A percentile compares a stretch with the other conserved stretches of the same genome.
phyloP scores from a whole-genome alignment of 2,329 filamentous ascomycete species.

The Fusarium proliferatum region DNA sequence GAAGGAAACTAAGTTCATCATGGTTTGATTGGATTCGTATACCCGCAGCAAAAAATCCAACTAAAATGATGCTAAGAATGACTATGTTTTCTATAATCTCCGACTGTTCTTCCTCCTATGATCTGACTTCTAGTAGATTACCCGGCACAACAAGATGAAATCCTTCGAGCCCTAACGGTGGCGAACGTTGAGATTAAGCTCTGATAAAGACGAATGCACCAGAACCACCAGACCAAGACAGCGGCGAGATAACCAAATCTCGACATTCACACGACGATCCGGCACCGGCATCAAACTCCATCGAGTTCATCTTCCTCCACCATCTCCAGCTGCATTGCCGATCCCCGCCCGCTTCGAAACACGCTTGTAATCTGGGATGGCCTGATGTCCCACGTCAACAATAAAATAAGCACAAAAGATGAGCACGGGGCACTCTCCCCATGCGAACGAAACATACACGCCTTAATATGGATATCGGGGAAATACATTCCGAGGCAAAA shows the following conservation, averaged over 20 bases:
- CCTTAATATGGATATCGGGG: slow-evolving; percentile 32
- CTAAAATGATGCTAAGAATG: neutral
- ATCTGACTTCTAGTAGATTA: neutral
- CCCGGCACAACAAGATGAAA: neutral
- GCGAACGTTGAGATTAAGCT: neutral
- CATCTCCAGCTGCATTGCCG: slow-evolving; percentile 25
- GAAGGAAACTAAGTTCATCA: too few relatives aligned
- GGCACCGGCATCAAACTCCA: slow-evolving; percentile 20
- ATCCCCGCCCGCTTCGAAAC: slow-evolving; percentile 36
- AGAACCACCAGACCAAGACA: slow-evolving; percentile 1
- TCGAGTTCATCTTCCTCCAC: slow-evolving; percentile 16
- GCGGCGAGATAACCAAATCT: slow-evolving; percentile 11
- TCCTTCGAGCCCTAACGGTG: neutral
- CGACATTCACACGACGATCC: slow-evolving; percentile 25
- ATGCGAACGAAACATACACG: slow-evolving; percentile 37
- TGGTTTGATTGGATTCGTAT: neutral
- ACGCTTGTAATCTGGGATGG: slow-evolving; percentile 35
- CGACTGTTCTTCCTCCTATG: neutral
- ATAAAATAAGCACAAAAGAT: slow-evolving; percentile 18
- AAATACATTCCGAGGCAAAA: slow-evolving; percentile 35
- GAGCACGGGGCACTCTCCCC: slow-evolving; percentile 35
- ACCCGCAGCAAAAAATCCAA: neutral
- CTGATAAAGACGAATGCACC: neutral
- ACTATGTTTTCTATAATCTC: neutral
- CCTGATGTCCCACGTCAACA: slow-evolving; percentile 34